These are phyloP conservation scores for Hansenula sp. DNA, from an alignment of 1,139 yeast species.

Conservation along the genomic window DNA sequence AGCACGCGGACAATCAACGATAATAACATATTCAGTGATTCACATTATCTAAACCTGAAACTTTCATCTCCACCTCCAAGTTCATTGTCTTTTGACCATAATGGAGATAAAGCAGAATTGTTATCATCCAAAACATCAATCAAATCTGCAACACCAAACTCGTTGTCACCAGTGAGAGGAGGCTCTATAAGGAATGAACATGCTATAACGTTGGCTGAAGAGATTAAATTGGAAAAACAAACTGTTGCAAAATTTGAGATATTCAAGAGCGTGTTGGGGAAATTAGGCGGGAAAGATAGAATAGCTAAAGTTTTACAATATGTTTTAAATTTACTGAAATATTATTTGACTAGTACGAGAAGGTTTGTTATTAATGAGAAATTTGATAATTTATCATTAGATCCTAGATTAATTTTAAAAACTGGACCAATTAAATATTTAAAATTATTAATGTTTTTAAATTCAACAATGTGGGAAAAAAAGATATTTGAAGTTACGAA, in stretches of 20 bases:
- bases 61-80: slow-evolving; percentile 1
- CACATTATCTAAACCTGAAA: slow-evolving; percentile 1
- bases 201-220: neutral
- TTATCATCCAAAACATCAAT: neutral
- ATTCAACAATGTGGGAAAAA: slow-evolving; percentile 27
- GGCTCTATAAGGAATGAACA: neutral
- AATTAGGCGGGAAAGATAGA: slow-evolving; percentile 66
- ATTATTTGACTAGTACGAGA: slow-evolving; percentile 42
- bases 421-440: slow-evolving; percentile 21
- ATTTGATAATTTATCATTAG: slow-evolving; percentile 17
- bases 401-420: slow-evolving; percentile 15
- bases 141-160: neutral
- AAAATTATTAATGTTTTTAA: slow-evolving; percentile 22
- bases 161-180: neutral
- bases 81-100: neutral
- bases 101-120: neutral
- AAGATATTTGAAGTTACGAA: slow-evolving; percentile 41
- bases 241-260: slow-evolving; percentile 32
- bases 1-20: neutral
- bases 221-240: neutral
- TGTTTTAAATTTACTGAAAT: slow-evolving; percentile 45
- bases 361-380: slow-evolving; percentile 19
- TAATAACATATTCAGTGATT: neutral
- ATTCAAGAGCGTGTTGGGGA: slow-evolving; percentile 46
- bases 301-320: slow-evolving; percentile 63